phyloP scores from a whole-genome alignment of 306 rosid species.

The Malus sieversii region DNA sequence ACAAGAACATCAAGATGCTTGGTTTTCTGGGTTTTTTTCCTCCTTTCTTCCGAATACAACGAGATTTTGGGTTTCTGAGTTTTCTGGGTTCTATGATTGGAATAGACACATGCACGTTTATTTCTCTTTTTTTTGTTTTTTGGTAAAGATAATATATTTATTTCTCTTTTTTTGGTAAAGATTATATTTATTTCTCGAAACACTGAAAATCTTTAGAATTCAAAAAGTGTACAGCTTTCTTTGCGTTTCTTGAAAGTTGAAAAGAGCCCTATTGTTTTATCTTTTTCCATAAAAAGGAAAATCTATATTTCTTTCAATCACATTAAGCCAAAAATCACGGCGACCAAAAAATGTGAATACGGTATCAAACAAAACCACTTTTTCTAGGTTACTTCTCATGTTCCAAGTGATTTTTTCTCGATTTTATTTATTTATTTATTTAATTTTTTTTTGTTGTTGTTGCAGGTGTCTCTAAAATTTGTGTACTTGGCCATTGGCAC shows the following conservation, averaged over 20 bases:
- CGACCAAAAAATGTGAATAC: neutral
- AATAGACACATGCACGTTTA: no score
- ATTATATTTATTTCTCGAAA: no score
- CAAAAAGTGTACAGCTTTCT: no score
- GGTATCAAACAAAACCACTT: neutral
- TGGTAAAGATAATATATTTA: no score
- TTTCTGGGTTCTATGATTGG: no score
- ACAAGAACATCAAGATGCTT: neutral
- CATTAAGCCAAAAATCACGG: neutral
- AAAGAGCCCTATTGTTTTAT: no score
- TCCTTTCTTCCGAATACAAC: no score
- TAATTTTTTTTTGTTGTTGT: neutral
- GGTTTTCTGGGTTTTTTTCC: neutral
- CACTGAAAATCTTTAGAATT: no score
- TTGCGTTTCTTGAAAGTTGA: no score
- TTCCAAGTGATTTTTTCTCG: neutral
- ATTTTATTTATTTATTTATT: neutral
- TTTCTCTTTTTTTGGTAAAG: no score
- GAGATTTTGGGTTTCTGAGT: neutral
- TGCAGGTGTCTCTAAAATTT: conserved; percentile 51
- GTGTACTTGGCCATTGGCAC: conserved; percentile 61
- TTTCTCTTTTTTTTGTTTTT: no score
- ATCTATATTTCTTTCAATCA: neutral
- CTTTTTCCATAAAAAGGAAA: neutral
- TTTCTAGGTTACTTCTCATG: neutral